Base-by-base conservation (phyloP, 768 basidiomycete species). In the Dioszegia aurantiaca region DNA sequence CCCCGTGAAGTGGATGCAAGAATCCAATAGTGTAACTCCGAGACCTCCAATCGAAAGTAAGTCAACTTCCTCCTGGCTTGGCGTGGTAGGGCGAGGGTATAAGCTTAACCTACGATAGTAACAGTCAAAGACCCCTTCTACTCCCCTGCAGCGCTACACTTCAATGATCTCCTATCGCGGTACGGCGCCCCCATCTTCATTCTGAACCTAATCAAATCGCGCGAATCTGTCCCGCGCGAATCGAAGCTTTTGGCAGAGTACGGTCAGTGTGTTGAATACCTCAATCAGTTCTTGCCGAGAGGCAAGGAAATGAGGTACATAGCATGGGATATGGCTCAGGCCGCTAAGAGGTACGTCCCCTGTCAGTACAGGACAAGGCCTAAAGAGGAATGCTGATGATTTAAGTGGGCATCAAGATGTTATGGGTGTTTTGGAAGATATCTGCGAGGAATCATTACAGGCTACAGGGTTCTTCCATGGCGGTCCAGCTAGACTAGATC, bases 1-100 rank as follows among this genome's bases (percentile, higher is more conserved):
- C 33, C 95, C 95, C 0, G 81, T 98, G 2, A 92, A 88, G 72
- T 99, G 95, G 95, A 88, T 89, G 12, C 94, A 99, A 74, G 95
- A 98, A 61, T 86, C 85, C 1, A 89, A 84, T 43, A 86, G 85
- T 53, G 90, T 94, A 84, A 87, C 80, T n/a, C 88, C 91, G 0
- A 86, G 87, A 63, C 95, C 95, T 1, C 94, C 93, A 1, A 95
- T 99, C 41, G 90, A 97, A 79, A 91, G 93, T 97, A 59, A 62
- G 87, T 77, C 14, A 33, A 33, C 6, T 6, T 30, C 24, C 31
- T 44, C 17, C 8, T 36, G 28, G 26, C 45, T 30, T 30, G 39
- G 2, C 11, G 19, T 14, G 19, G 3, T 12, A 8, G 14, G 36
- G 51, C 4, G 42, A 61, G 21, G 53, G 33, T 14, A 12, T 28